Base-by-base conservation (phyloP, 1,139 yeast genomes). In the Pichia kudriavzevii region DNA sequence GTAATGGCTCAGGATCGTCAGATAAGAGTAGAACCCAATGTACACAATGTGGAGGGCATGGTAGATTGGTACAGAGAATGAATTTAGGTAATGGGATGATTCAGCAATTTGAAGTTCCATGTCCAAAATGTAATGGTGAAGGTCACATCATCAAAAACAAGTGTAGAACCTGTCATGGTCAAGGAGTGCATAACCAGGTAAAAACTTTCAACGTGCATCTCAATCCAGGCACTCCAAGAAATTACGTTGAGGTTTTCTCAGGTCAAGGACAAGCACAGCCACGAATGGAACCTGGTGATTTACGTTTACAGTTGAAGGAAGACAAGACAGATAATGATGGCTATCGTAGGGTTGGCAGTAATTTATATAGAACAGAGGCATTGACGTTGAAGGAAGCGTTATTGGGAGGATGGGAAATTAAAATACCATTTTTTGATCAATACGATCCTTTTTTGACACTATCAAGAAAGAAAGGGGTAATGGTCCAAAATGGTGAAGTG, bases 61-160 rank as follows among this genome's bases (percentile, higher is more conserved):
- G 98, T 21, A 64, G 78, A 25, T 60, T 73, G 24, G 56, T 77
- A n/a, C 70, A 79, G 38, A 69, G 75, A 36, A 68, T 81, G 44
- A 94, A 87, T 56, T 60, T 91, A 45, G 96, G 85, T 0, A 94
- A 94, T 8, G 91, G 91, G 7, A 83, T 91, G 85, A 64, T 83
- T 42, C 97, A 88, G 58, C 84, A 81, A 44, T 69, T 87, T 48
- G 88, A 83, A 53, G 71, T 77, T 34, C 68, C 68, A 11, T 91
- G 98, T 67, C 87, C 81, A 40, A 63, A 62, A 37, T 91, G 98
- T 65, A 62, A 66, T 13, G 98, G 98, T 24, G 63, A 66, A 35
- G 98, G 98, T 9, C 64, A 72, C 38, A 61, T 67, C 10, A 78
- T 85, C 32, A 63, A 69, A 32, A 64, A 77, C 45, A 68, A 70